Conservation (phyloP, 768 basidiomycete species). For the Boletus tomentosulus region DNA sequence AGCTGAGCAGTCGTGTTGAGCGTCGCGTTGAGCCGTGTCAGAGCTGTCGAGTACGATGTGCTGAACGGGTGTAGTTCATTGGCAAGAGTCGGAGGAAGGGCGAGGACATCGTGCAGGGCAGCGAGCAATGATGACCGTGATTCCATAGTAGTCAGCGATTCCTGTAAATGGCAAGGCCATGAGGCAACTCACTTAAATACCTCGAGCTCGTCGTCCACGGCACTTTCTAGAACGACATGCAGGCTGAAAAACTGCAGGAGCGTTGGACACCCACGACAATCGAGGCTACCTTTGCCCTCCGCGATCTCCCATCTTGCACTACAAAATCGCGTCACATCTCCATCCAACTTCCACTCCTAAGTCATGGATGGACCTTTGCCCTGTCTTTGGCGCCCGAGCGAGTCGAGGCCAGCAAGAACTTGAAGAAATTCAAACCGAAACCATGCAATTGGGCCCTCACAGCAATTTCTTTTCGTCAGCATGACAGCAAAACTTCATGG, state of each 20-base stretch:
- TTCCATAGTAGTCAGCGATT: constrained; percentile 1
- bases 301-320: neutral
- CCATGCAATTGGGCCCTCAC: neutral
- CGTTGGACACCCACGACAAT: constrained; percentile 13
- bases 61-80: constrained; percentile 28
- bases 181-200: neutral
- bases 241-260: constrained; percentile 8
- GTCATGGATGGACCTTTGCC: constrained; percentile 14
- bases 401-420: neutral
- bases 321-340: neutral
- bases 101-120: constrained; percentile 26
- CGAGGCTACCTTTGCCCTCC: constrained; percentile 2
- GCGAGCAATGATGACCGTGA: constrained; percentile 23
- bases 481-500: constrained; percentile 4
- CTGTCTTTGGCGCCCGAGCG: constrained; percentile 8
- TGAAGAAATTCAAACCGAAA: neutral
- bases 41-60: constrained; percentile 12
- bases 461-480: constrained; percentile 9
- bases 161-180: constrained; percentile 1
- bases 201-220: neutral
- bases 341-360: constrained; percentile 10
- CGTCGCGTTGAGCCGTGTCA: constrained; percentile 44
- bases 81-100: constrained; percentile 13
- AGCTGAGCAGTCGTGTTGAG: constrained; percentile 50
- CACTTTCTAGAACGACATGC: neutral